Conservation (phyloP, 352 stramenopile species). For the Phytophthora boehmeriae region DNA sequence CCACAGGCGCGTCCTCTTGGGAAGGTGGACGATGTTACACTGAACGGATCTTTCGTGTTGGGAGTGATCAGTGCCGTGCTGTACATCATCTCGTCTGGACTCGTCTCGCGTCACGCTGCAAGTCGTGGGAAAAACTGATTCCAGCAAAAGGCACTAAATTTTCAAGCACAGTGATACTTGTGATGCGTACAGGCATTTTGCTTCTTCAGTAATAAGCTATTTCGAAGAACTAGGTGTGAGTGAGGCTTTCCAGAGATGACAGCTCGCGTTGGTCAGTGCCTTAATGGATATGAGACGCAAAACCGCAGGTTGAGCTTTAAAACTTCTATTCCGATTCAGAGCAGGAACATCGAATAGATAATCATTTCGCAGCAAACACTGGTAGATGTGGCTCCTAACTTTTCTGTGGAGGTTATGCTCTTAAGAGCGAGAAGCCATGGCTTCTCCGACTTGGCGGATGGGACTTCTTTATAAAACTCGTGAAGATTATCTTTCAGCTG, state of each 20-base stretch:
- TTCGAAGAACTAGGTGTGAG: too few relatives aligned
- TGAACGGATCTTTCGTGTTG: constrained; percentile 64
- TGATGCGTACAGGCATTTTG: constrained; percentile 2
- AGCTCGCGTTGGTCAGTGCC: too few relatives aligned
- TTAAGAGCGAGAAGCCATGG: constrained; percentile 26
- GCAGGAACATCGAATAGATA: too few relatives aligned
- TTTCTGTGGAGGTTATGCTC: constrained; percentile 30
- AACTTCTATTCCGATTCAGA: too few relatives aligned
- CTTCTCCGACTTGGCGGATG: not conserved
- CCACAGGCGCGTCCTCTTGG: constrained; percentile 52
- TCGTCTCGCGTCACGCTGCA: constrained; percentile 37
- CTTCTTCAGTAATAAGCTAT: not conserved
- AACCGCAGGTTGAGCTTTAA: too few relatives aligned
- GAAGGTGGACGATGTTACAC: constrained; percentile 62
- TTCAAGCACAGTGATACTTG: not conserved
- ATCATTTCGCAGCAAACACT: constrained; percentile 7
- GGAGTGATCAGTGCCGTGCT: constrained; percentile 52
- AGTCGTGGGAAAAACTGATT: not conserved
- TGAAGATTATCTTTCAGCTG: constrained; percentile 17
- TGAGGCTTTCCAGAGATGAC: too few relatives aligned
- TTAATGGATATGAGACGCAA: too few relatives aligned
- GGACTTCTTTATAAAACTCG: constrained; percentile 1
- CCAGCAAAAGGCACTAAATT: constrained; percentile 10
- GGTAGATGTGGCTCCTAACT: too few relatives aligned
- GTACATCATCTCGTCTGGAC: constrained; percentile 46